Evolutionary conservation across 2,329 filamentous ascomycete species (phyloP).

Genomic region (Trichophyton verrucosum): DNA sequence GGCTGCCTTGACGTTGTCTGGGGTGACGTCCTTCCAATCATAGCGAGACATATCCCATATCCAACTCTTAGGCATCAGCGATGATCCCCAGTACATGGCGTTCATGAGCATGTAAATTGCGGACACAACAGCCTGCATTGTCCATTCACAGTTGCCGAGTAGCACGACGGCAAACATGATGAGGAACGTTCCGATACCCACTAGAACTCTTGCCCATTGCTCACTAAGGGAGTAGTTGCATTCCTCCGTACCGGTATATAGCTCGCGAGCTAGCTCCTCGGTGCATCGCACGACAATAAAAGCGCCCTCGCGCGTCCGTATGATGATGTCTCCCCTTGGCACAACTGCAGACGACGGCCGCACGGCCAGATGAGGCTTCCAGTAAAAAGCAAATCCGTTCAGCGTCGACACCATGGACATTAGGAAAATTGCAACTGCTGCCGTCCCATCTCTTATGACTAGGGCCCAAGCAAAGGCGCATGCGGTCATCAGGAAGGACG

Average conservation of each 20-base stretch:
- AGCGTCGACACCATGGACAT: constrained; percentile 44
- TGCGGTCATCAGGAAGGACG: constrained; percentile 34
- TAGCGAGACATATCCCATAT: constrained; percentile 51
- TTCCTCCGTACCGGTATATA: constrained; percentile 50
- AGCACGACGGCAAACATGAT: constrained; percentile 51
- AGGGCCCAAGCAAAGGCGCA: constrained; percentile 16
- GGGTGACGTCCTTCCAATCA: constrained; percentile 25
- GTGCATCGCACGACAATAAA: constrained; percentile 47
- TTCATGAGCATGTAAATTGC: constrained; percentile 48
- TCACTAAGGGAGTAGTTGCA: constrained; percentile 44
- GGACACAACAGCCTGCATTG: constrained; percentile 48
- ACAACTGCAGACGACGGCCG: constrained; percentile 39
- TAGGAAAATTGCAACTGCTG: constrained; percentile 40
- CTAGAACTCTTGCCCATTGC: constrained; percentile 40
- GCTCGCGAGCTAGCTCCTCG: constrained; percentile 50
- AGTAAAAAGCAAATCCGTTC: constrained; percentile 46
- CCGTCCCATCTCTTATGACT: constrained; percentile 39
- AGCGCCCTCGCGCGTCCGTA: constrained; percentile 48
- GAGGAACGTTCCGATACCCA: constrained; percentile 46
- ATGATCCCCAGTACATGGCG: constrained; percentile 46
- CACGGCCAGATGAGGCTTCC: constrained; percentile 44
- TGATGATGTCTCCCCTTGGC: constrained; percentile 48
- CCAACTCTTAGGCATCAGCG: constrained; percentile 35
- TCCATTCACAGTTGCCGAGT: constrained; percentile 51
- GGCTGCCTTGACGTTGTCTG: constrained; percentile 32